phyloP scores from a whole-genome alignment of 148 eudicot genomes.

The Nyssa sinensis region DNA sequence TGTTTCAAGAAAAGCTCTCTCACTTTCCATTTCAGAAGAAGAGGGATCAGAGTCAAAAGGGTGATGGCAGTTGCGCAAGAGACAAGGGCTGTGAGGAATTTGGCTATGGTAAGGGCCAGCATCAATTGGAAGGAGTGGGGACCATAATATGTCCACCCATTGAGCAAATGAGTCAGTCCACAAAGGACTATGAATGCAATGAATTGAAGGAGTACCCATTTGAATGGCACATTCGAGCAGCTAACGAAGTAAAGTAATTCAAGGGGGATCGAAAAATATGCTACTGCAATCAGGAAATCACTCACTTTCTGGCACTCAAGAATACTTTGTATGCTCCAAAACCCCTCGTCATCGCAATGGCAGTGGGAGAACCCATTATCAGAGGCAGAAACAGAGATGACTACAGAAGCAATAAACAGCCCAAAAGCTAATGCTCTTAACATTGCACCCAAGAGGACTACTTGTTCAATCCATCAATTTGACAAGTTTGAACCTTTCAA shows the following conservation, averaged over 20 bases:
- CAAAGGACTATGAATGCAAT: constrained; percentile 88
- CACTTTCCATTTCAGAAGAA: constrained; percentile 74
- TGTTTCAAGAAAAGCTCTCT: constrained; percentile 81
- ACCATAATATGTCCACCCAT: constrained; percentile 82
- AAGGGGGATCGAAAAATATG: constrained; percentile 87
- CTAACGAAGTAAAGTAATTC: constrained; percentile 91
- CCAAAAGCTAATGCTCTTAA: constrained; percentile 32
- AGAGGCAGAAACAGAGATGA: constrained; percentile 37
- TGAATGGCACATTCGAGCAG: constrained; percentile 84
- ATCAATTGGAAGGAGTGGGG: constrained; percentile 75
- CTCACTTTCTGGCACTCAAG: constrained; percentile 78
- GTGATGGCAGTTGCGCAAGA: constrained; percentile 91
- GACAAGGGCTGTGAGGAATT: constrained; percentile 77
- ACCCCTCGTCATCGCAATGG: constrained; percentile 74
- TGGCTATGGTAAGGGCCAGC: constrained; percentile 71
- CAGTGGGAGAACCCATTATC: constrained; percentile 44
- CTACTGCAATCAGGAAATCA: constrained; percentile 88
- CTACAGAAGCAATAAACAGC: constrained; percentile 32
- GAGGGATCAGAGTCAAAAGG: constrained; percentile 71
- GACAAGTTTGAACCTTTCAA: neutral
- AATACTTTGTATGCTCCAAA: constrained; percentile 70
- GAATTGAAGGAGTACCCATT: constrained; percentile 85
- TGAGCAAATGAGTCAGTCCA: constrained; percentile 93
- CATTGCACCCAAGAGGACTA: constrained; percentile 33
- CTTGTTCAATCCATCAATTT: constrained; percentile 14